These are phyloP conservation scores for Epichloe amarillans DNA, from an alignment of 2,329 filamentous ascomycete species.

Conservation along the genomic window DNA sequence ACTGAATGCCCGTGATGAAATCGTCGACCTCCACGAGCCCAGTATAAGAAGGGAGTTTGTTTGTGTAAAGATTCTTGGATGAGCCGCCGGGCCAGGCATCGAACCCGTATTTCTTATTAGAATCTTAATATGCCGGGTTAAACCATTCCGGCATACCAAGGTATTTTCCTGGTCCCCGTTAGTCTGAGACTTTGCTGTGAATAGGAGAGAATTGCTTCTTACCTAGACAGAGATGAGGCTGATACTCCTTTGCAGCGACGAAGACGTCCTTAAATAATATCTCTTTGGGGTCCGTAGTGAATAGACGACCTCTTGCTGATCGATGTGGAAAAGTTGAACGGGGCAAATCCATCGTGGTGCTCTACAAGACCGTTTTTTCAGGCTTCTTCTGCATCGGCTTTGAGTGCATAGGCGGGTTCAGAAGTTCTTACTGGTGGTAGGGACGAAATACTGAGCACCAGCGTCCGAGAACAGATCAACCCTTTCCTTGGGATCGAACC, in stretches of 20 bases:
- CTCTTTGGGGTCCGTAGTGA: too few species aligned
- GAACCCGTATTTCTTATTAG: slow-evolving; percentile 19
- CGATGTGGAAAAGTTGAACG: slow-evolving; percentile 24
- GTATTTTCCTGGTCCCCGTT: slow-evolving; percentile 24
- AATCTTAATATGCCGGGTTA: slow-evolving; percentile 27
- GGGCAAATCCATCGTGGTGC: slow-evolving; percentile 31
- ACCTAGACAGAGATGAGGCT: slow-evolving; percentile 1
- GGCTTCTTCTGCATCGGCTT: too few species aligned
- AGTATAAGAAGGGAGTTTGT: slow-evolving; percentile 24
- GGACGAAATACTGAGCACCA: slow-evolving; percentile 35
- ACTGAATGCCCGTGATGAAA: slow-evolving; percentile 28
- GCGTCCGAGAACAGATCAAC: slow-evolving; percentile 38
- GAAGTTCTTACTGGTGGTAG: slow-evolving; percentile 16
- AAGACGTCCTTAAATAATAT: slow-evolving; percentile 22
- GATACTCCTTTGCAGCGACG: slow-evolving; percentile 11
- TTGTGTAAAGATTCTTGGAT: slow-evolving; percentile 30
- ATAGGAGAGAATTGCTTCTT: neutral
- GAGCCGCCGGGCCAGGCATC: slow-evolving; percentile 3
- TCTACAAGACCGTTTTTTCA: slow-evolving; percentile 12
- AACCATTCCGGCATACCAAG: slow-evolving; percentile 37
- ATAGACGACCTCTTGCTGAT: slow-evolving; percentile 23
- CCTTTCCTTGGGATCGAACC: slow-evolving; percentile 38
- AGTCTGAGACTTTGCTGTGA: neutral
- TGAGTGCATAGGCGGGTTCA: too few species aligned
- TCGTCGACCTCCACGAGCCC: slow-evolving; percentile 24